Base-by-base conservation (phyloP, 768 basidiomycete genomes). In the Grammothele lineata region DNA sequence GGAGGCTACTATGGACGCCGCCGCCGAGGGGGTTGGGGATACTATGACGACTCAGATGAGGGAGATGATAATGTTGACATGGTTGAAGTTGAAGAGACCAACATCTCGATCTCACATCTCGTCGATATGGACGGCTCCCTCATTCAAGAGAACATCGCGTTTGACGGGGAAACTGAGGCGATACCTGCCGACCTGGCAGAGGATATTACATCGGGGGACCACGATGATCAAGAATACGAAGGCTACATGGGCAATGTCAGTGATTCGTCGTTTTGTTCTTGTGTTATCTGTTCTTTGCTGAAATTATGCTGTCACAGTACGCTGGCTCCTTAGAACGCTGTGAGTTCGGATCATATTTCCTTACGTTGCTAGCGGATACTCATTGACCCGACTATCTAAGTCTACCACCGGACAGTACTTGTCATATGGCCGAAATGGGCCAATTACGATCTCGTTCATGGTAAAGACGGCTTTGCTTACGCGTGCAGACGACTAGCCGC, bases 221-320 rank as follows among this genome's bases (percentile, higher is more conserved):
- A 53, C 15, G 58, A 64, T 26, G 42, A 57, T 11, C 52, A 61
- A 40, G 60, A 62, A 15, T 64, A 55, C 43, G 62, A 60, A 40
- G 60, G 60, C 4, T 63, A 63, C 33, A 53, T 46, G 48, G 63
- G 62, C 11, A 64, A 62, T 46, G 62, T 66, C 45, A 40, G 63
- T 51, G 22, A 7, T 34, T 37, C 32, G 10, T n/a, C 11, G 37
- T 19, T 5, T 37, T 8, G 12, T 3, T 17, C 5, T 18, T 15
- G 7, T n/a, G n/a, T n/a, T n/a, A 17, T 25, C 26, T 24, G 2
- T 22, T 23, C 34, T 25, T 11, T 18, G 43, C 41, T 36, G 8
- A 30, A 30, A 39, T 42, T 14, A 36, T 42, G 8, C 18, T 17
- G 35, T 26, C 27, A 17, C 41, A 64, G 62, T 43, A 45, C 3